Evolutionary conservation across 139 green algal genomes (phyloP).

Genomic region (Axilococcus clingmanii): DNA sequence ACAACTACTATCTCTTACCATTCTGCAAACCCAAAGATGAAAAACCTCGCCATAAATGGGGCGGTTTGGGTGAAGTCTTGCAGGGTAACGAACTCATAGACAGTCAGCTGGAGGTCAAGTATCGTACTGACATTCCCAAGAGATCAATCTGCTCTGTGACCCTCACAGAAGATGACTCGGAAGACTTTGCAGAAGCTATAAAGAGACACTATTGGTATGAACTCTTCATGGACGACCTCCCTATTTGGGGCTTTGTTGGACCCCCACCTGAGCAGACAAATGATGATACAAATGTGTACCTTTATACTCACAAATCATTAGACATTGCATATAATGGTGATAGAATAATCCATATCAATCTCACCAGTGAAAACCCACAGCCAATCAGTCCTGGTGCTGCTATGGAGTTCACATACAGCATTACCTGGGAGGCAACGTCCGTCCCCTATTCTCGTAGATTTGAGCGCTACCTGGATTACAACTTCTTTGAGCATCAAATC

Average conservation of each 20-base stretch:
- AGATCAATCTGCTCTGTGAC: conserved; percentile 58
- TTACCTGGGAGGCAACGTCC: conserved; percentile 65
- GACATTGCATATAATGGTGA: conserved; percentile 91
- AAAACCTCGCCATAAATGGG: conserved; percentile 77
- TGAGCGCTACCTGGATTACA: conserved; percentile 95
- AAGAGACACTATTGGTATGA: conserved; percentile 83
- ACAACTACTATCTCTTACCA: conserved; percentile 94
- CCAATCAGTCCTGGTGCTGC: conserved; percentile 42
- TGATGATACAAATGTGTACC: conserved; percentile 45
- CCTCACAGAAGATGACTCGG: conserved; percentile 40
- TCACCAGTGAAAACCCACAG: conserved; percentile 67
- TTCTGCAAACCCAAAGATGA: conserved; percentile 69
- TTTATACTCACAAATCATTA: conserved; percentile 92
- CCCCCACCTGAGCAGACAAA: conserved; percentile 24
- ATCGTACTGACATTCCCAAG: conserved; percentile 61
- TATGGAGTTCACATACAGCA: conserved; percentile 81
- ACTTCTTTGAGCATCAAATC: conserved; percentile 99
- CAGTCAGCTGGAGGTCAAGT: conserved; percentile 77
- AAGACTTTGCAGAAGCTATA: conserved; percentile 68
- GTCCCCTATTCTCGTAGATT: conserved; percentile 78
- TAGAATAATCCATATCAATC: conserved; percentile 92
- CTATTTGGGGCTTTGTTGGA: conserved; percentile 90
- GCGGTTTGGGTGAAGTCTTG: conserved; percentile 89
- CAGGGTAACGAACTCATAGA: conserved; percentile 96
- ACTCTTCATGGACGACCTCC: conserved; percentile 90